Percentiles rank a stretch among this genome's conserved stretches.
Conservation (phyloP, 2,329 filamentous ascomycete genomes). For the Davidsoniella neocaledoniae region DNA sequence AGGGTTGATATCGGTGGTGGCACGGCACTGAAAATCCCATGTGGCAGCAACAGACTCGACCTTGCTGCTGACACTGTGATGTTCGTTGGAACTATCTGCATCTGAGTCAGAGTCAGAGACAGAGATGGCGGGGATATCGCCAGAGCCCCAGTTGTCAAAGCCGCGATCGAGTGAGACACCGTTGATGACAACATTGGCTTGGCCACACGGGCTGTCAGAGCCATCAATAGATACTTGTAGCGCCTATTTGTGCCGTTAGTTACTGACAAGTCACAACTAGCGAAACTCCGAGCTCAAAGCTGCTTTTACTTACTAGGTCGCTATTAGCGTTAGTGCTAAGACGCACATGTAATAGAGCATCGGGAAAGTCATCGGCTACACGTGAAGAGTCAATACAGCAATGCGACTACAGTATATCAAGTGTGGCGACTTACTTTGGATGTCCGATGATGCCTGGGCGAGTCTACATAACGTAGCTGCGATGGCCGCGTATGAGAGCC, state of each 20-base stretch:
- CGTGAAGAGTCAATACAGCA: not conserved
- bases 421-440: not conserved
- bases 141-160: conserved; percentile 3
- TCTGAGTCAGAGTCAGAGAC: not conserved
- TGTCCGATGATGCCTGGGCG: not conserved
- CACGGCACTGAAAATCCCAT: conserved; percentile 11
- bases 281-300: not conserved
- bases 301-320: conserved; percentile 7
- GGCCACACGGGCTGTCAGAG: conserved; percentile 7
- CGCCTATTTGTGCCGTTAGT: conserved; percentile 4
- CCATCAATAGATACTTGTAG: conserved; percentile 8
- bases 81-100: not conserved
- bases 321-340: conserved; percentile 9
- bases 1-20: not conserved
- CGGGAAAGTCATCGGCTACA: not conserved
- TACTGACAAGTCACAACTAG: not conserved
- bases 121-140: conserved; percentile 6
- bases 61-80: not conserved
- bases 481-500: not conserved
- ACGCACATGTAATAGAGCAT: conserved; percentile 12
- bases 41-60: conserved; percentile 4
- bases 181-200: conserved; percentile 9
- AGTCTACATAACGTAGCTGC: not conserved
- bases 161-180: conserved; percentile 2
- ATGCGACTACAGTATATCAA: too few relatives aligned